Conservation (phyloP, 495 filamentous ascomycete genomes). For the Parathielavia appendiculata region DNA sequence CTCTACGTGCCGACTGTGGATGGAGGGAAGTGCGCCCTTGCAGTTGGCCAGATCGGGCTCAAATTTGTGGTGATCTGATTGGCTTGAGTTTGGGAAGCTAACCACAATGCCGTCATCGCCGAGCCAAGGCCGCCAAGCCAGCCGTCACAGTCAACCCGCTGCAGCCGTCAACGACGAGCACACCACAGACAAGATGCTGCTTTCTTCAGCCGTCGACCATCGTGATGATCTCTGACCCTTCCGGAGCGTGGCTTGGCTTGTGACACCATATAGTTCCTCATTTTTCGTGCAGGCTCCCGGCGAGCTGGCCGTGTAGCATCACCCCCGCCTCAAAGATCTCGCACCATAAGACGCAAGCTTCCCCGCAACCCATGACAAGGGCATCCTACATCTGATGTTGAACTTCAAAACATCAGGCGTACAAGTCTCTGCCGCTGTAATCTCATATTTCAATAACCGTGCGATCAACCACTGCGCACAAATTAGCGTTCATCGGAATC, state of each 20-base stretch:
- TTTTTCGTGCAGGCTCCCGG: not conserved
- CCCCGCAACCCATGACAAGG: slow-evolving; percentile 9
- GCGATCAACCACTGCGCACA: not conserved
- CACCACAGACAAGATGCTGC: not conserved
- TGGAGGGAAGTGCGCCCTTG: too few relatives aligned
- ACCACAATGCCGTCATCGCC: slow-evolving; percentile 25
- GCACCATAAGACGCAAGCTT: not conserved
- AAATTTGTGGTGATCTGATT: not conserved
- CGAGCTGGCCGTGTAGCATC: not conserved
- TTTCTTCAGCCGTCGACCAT: not conserved
- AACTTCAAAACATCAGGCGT: not conserved
- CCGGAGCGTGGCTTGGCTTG: not conserved
- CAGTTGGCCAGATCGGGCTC: not conserved
- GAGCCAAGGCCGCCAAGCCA: not conserved
- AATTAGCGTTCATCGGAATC: not conserved
- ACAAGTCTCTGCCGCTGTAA: not conserved
- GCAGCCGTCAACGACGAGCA: slow-evolving; percentile 14
- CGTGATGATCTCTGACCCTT: not conserved
- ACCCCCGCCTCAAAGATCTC: not conserved
- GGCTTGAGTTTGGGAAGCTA: not conserved
- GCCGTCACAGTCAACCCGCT: not conserved
- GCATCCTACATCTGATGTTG: too few relatives aligned
- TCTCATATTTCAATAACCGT: not conserved
- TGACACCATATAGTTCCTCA: not conserved
- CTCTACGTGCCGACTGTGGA: too few relatives aligned